Conservation (phyloP, 176 grass and related monocot species). For the Neostapfia colusana region DNA sequence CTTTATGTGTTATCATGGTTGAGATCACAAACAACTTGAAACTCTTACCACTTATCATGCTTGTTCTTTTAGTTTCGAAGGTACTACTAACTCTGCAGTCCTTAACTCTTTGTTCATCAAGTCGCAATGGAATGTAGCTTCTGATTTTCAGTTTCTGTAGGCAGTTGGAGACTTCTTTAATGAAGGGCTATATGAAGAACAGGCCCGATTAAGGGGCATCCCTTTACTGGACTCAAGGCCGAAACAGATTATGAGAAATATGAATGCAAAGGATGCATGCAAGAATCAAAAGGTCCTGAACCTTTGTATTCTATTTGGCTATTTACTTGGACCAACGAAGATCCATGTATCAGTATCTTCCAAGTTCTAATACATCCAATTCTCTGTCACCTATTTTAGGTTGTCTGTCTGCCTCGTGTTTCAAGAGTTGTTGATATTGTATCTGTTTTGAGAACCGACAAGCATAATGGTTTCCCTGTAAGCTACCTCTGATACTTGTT, state of each 20-base stretch:
- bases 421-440: constrained; percentile 71
- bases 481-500: constrained; percentile 32
- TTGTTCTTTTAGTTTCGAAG: constrained; percentile 98
- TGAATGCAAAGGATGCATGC: constrained; percentile 85
- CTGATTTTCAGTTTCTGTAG: constrained; percentile 54
- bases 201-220: constrained; percentile 82
- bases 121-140: constrained; percentile 24
- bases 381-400: constrained; percentile 50
- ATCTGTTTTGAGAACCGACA: constrained; percentile 75
- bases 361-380: constrained; percentile 33
- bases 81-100: constrained; percentile 41
- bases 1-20: constrained; percentile 99
- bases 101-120: constrained; percentile 20
- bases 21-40: constrained; percentile 99
- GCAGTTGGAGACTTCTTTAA: constrained; percentile 98
- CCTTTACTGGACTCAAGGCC: constrained; percentile 94
- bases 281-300: constrained; percentile 84
- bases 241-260: constrained; percentile 89
- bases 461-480: constrained; percentile 96
- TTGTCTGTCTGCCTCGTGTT: constrained; percentile 72
- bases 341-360: constrained; percentile 24
- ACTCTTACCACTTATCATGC: constrained; percentile 96
- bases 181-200: constrained; percentile 88
- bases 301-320: neutral
- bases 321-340: constrained; percentile 21